Percentiles rank a stretch among this genome's conserved stretches.
These are phyloP conservation scores for Pseudomicrostroma phylloplanum DNA, from an alignment of 1,284 basidiomycete genomes.

Conservation along the genomic window DNA sequence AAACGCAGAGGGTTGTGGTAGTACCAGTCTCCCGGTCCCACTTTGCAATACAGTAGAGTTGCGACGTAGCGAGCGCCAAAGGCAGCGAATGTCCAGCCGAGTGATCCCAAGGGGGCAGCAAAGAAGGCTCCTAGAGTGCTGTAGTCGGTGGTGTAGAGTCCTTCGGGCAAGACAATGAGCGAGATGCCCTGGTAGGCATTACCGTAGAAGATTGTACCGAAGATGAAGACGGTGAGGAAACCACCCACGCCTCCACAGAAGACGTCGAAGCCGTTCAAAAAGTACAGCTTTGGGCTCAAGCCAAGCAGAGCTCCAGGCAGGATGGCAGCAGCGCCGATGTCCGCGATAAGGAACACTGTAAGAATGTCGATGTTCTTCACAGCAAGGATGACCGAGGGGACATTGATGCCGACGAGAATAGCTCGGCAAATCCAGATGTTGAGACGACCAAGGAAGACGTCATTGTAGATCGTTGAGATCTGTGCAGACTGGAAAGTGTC, in stretches of 20 bases:
- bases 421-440: slow-evolving; percentile 50
- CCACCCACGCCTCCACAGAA: slow-evolving; percentile 49
- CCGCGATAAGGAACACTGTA: slow-evolving; percentile 49
- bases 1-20: slow-evolving; percentile 20
- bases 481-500: slow-evolving; percentile 50
- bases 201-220: slow-evolving; percentile 45
- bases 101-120: slow-evolving; percentile 42
- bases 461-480: slow-evolving; percentile 50
- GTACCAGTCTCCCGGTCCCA: slow-evolving; percentile 26
- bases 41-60: slow-evolving; percentile 23
- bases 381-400: slow-evolving; percentile 45
- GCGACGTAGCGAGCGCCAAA: slow-evolving; percentile 24
- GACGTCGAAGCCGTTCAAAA: slow-evolving; percentile 45
- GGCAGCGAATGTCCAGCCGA: slow-evolving; percentile 42
- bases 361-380: slow-evolving; percentile 48
- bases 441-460: slow-evolving; percentile 47
- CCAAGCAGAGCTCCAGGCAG: slow-evolving; percentile 46
- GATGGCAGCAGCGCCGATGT: slow-evolving; percentile 44
- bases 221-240: slow-evolving; percentile 49
- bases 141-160: slow-evolving; percentile 46
- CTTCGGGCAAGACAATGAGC: slow-evolving; percentile 42
- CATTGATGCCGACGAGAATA: slow-evolving; percentile 40
- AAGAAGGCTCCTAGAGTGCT: slow-evolving; percentile 49
- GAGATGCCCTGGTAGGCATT: slow-evolving; percentile 31
- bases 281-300: slow-evolving; percentile 38